A percentile compares a stretch with the other conserved stretches of the same genome.
Conservation (phyloP, 192 early-diverging fungal species). For the Coemansia sp. region DNA sequence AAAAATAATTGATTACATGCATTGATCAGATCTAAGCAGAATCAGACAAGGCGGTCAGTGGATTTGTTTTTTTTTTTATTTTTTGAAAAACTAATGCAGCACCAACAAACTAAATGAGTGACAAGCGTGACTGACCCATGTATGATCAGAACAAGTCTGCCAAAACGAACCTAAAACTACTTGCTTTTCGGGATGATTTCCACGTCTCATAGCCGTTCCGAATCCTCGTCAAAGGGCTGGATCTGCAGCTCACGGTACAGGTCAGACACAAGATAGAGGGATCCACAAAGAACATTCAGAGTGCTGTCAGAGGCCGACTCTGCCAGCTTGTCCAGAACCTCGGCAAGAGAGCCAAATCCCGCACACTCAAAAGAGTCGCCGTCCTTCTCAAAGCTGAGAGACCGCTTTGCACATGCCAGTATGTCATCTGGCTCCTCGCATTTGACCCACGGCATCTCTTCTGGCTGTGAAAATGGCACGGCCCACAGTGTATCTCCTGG, state of each 20-base stretch:
- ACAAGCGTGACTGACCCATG: neutral
- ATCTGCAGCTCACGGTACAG: constrained; percentile 58
- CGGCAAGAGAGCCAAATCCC: constrained; percentile 33
- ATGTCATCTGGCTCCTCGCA: constrained; percentile 57
- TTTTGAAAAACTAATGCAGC: neutral
- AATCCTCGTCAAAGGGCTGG: constrained; percentile 21
- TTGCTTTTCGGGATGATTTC: neutral
- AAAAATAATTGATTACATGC: neutral
- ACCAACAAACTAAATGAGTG: neutral
- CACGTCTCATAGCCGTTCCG: neutral
- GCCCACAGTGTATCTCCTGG: constrained; percentile 65
- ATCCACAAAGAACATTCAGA: constrained; percentile 78
- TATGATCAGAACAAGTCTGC: neutral
- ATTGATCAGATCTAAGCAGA: neutral
- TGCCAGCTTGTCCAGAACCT: constrained; percentile 44
- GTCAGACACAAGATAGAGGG: constrained; percentile 84
- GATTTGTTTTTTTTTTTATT: neutral
- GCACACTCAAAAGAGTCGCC: constrained; percentile 11
- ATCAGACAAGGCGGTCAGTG: neutral
- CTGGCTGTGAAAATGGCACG: constrained; percentile 72
- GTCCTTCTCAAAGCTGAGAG: constrained; percentile 1
- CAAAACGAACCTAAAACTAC: neutral
- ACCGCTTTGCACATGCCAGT: constrained; percentile 18
- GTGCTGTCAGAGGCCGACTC: constrained; percentile 21
- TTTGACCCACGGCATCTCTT: constrained; percentile 87